Base-by-base conservation (phyloP, 257 asterid species). In the Plantago elongata region DNA sequence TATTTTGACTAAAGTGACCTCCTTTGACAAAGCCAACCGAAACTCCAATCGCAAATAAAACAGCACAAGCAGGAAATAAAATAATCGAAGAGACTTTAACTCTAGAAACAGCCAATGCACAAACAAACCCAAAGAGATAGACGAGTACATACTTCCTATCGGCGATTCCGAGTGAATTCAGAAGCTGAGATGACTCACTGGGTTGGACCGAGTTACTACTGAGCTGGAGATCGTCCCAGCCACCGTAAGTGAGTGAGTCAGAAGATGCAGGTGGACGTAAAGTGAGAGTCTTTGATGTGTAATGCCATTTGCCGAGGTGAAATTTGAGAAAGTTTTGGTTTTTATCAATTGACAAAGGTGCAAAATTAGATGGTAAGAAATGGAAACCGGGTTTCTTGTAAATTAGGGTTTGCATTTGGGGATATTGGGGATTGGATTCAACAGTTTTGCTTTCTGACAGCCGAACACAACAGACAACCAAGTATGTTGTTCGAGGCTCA, bases 41-140 rank as follows among this genome's bases (percentile, higher is more conserved):
- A 74, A 88, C 86, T 59, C 95, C 98, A 69, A 79, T 51, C 54
- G 79, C 98, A 83, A 84, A 88, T 14, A 86, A 81, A 57, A 88
- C 45, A 67, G 86, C 91, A 77, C 84, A 80, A 79, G 92, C 94
- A 51, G 98, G 95, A 78, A 85, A 73, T 50, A 79, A 80, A 72
- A 86, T 37, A 64, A 91, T 72, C 56, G 94, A 79, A 37, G 96
- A 81, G 61, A 84, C 79, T 78, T 72, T 85, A 47, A 88, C 79
- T 69, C 96, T 85, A 69, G 89, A 85, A 65, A 91, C 69, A 9
- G 88, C 94, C 77, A 88, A 70, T 27, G 98, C 96, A 68, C 96
- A 85, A 58, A 88, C 76, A 72, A 91, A 86, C 5, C 98, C 98
- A 69, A 88, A 79, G 42, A 86, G 72, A 67, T 81, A 91, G 54